Evolutionary conservation across 768 basidiomycete species (phyloP).

Genomic region (Lactifluus hygrophoroides): DNA sequence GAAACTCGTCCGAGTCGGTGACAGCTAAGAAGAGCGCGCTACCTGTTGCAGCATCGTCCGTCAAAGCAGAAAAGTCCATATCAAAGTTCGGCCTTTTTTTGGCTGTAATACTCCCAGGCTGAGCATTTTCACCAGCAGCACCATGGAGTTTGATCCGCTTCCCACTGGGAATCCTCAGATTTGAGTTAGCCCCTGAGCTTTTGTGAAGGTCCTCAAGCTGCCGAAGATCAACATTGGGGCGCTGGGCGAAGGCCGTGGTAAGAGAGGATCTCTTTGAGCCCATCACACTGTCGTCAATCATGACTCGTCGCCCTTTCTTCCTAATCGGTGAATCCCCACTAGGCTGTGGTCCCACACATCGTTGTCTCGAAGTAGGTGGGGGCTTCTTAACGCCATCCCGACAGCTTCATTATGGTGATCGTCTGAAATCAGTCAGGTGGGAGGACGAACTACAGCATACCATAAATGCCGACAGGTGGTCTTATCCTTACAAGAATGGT

Average conservation of each 20-base stretch:
- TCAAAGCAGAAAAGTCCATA: slow-evolving; percentile 39
- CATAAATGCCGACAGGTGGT: slow-evolving; percentile 66
- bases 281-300: not conserved
- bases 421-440: not conserved
- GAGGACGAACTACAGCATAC: slow-evolving; percentile 29
- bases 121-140: not conserved
- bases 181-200: slow-evolving; percentile 7
- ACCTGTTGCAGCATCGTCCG: slow-evolving; percentile 21
- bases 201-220: slow-evolving; percentile 19
- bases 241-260: not conserved
- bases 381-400: slow-evolving; percentile 58
- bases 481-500: slow-evolving; percentile 76
- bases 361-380: slow-evolving; percentile 32
- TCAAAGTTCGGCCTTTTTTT: slow-evolving; percentile 33
- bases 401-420: slow-evolving; percentile 41
- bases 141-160: slow-evolving; percentile 16
- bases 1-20: slow-evolving; percentile 27
- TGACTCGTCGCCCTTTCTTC: not conserved
- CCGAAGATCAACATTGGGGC: slow-evolving; percentile 1
- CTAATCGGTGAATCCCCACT: not conserved
- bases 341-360: slow-evolving; percentile 13
- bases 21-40: not conserved
- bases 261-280: not conserved
- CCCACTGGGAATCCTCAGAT: slow-evolving; percentile 10
- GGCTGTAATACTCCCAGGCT: not conserved